Conservation (phyloP, 306 rosid genomes). For the Inga oerstediana region DNA sequence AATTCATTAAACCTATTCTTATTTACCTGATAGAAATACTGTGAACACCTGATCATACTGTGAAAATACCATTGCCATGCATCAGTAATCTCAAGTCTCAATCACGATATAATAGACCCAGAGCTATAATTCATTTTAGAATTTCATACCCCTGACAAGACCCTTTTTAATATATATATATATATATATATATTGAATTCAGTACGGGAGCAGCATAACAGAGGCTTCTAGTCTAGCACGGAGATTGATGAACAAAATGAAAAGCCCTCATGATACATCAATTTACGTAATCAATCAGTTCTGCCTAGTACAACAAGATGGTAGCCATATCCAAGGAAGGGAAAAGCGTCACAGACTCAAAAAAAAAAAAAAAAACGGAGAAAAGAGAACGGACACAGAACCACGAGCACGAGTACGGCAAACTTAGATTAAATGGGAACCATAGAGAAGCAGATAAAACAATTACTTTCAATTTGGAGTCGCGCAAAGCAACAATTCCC, state of each 20-base stretch:
- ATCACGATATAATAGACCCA: not conserved
- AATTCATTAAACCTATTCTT: not conserved
- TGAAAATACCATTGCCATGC: conserved; percentile 7
- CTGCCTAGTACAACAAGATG: not conserved
- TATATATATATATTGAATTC: not conserved
- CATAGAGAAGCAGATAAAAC: conserved; percentile 2
- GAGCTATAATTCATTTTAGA: not conserved
- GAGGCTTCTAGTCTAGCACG: not conserved
- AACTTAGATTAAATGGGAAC: not conserved
- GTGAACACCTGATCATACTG: not conserved
- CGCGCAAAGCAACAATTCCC: conserved; percentile 93
- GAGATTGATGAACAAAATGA: not conserved
- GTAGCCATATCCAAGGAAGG: not conserved
- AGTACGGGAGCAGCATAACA: not conserved
- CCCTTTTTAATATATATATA: not conserved
- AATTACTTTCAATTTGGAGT: conserved; percentile 84
- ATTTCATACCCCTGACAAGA: not conserved
- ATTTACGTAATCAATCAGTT: not conserved
- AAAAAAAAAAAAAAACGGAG: not conserved
- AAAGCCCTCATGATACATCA: not conserved
- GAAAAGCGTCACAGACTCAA: not conserved
- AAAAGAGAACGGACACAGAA: not conserved
- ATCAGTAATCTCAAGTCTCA: not conserved
- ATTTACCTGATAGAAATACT: not conserved
- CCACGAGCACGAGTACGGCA: not conserved